Base-by-base conservation (phyloP, 495 filamentous ascomycete species). In the Aspergillus heteromorphus region DNA sequence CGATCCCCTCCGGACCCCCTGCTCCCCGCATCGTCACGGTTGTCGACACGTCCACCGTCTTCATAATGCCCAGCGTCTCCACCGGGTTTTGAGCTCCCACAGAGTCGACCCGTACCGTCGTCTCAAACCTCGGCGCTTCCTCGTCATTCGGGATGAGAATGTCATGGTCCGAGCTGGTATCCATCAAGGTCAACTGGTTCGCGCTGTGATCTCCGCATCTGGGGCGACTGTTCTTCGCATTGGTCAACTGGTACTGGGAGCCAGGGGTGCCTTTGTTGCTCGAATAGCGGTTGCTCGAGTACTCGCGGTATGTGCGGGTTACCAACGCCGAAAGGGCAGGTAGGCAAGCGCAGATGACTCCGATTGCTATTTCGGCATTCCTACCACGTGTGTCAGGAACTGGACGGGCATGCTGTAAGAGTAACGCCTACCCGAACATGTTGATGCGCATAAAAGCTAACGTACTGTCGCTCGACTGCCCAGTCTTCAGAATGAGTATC, bases 271-370 rank as follows among this genome's bases (percentile, higher is more conserved):
- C 48, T 42, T 65, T 49, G 31, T 45, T 48, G 48, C 55, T 60
- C 31, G 64, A 62, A 45, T 63, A 53, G 53, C 60, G 53, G 41
- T 49, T 49, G 45, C 54, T 64, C 36, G 65, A 65, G 50, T 64
- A 61, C 56, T 65, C 63, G 41, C 51, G 49, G 25, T 53, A 49
- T 31, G 57, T 29, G n/a, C 55, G 59, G 13, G 48, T 54, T 30
- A 65, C 14, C 40, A 69, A 57, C 10, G 63, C 69, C 2, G 65
- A 70, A 38, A 74, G 55, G 20, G 69, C 64, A 10, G 72, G 72
- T 16, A 73, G 65, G 51, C 70, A 72, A 47, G 70, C 69, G 45
- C 70, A 72, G 49, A 75, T 68, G 9, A 75, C 55, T 11, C 70
- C 72, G 51, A 75, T 67, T 25, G 67, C 62, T 40, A 69, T 56